Evolutionary conservation across 2,329 filamentous ascomycete species (phyloP).

Genomic region (Sporothrix brasiliensis): DNA sequence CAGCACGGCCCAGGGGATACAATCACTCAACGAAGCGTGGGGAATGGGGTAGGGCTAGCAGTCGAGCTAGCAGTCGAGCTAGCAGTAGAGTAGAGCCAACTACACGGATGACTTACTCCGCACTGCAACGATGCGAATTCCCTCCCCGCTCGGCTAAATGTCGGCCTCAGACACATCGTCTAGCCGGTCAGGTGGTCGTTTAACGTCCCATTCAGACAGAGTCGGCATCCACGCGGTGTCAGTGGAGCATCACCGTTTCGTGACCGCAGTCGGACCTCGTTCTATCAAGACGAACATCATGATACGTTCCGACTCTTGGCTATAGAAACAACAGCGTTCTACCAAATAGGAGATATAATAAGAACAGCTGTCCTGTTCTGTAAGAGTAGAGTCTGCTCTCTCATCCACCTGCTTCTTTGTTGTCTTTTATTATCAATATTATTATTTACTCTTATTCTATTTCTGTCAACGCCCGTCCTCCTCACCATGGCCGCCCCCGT

Average conservation of each 20-base stretch:
- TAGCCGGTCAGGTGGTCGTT: slow-evolving; percentile 3
- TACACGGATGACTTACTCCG: too few species aligned
- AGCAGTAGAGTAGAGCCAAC: too few species aligned
- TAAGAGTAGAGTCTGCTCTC: neutral
- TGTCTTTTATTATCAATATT: neutral
- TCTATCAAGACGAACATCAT: too few species aligned
- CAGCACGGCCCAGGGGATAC: neutral
- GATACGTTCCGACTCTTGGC: too few species aligned
- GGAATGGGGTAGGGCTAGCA: neutral
- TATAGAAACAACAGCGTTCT: too few species aligned
- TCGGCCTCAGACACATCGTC: neutral
- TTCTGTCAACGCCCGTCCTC: too few species aligned
- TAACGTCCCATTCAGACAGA: neutral
- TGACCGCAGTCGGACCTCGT: too few species aligned
- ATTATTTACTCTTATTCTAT: neutral
- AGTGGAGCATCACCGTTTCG: neutral
- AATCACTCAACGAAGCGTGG: neutral
- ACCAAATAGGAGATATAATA: neutral
- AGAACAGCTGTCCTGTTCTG: neutral
- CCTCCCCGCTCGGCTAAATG: neutral
- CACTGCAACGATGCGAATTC: too few species aligned
- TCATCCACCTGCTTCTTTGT: neutral
- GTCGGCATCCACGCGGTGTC: neutral
- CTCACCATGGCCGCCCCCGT: neutral
- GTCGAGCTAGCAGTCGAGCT: too few species aligned